Evolutionary conservation across 2,329 filamentous ascomycete genomes (phyloP), one percentile per base, ranked within the genome.

Genomic region (Xylariaceae sp.): DNA sequence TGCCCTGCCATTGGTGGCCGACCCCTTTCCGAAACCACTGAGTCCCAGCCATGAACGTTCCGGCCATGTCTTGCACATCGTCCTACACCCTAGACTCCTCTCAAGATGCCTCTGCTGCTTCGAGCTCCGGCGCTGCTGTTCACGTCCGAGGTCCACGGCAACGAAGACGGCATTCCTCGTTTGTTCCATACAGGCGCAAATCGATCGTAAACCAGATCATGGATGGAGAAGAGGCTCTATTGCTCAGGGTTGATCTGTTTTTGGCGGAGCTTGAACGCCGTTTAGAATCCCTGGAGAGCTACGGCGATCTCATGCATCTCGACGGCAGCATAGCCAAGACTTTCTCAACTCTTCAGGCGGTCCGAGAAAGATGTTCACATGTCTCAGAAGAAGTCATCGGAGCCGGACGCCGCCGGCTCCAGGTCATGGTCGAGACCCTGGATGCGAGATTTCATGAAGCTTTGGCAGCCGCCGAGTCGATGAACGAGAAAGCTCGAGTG

Each of bases 381-480:
- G 90, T 92, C 17, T 95, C 91, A 1, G 92, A 90, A 54, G 92
- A 94, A 64, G 81, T 96, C 42, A 82, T 97, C 58, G 94, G 90
- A 49, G 89, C 88, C 35, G 91, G 94, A 18, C 85, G 89, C 45
- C 83, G 89, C 56, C 82, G 90, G 53, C 83, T 95, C 52, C 87
- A 89, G 56, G 82, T 97, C 51, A 85, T 97, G 73, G 90, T 99
- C 32, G 92, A 97, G 61, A 96, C 90, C 1, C 75, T 99, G 12
- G 94, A 99, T 68, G 79, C 80, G 27, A 81, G 89, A 56, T 99
- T 96, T 69, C 86, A 95, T 55, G 89, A 94, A 60, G 90, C 88
- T 1, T 71, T 99, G 56, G 85, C 81, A 14, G 88, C 87, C 2
- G 90, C 91, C 56, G 91, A 89, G 64, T 91, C 90, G 0, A 72